A percentile compares a stretch with the other conserved stretches of the same genome.
Evolutionary conservation across 169 alveolate genomes (phyloP).

Genomic region (Plasmodium knowlesi): DNA sequence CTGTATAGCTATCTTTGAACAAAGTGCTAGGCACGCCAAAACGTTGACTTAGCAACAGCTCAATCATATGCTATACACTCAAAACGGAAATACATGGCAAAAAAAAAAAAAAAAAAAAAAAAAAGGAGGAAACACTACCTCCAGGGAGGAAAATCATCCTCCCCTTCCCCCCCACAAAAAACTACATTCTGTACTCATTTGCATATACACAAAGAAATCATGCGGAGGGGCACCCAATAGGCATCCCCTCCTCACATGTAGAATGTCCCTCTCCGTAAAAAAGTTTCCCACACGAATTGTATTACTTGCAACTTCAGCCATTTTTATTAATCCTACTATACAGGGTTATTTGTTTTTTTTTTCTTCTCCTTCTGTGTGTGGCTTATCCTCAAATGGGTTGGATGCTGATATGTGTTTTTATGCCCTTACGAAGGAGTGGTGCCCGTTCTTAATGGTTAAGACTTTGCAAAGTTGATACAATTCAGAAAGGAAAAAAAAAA

Average conservation of each 20-base stretch:
- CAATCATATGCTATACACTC: neutral
- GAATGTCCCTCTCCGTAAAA: neutral
- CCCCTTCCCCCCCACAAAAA: neutral
- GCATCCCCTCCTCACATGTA: neutral
- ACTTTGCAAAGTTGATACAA: neutral
- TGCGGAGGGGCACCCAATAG: neutral
- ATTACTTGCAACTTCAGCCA: constrained; percentile 76
- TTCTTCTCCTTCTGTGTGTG: neutral
- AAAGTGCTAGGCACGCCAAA: neutral
- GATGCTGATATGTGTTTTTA: neutral
- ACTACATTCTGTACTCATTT: neutral
- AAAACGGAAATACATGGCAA: neutral
- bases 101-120: neutral
- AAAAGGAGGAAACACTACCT: too few species aligned
- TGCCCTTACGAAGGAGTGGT: neutral
- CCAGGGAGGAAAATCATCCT: neutral
- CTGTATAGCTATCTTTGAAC: neutral
- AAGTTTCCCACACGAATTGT: neutral
- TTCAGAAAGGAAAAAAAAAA: neutral
- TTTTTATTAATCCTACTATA: constrained; percentile 3
- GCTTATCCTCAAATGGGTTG: neutral
- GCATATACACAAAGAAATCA: neutral
- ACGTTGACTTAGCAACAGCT: neutral
- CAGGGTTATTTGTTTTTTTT: neutral
- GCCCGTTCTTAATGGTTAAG: neutral